Evolutionary conservation across 257 asterid species (phyloP), one percentile per base, ranked within the genome.

Genomic region (Leonotis leonurus): DNA sequence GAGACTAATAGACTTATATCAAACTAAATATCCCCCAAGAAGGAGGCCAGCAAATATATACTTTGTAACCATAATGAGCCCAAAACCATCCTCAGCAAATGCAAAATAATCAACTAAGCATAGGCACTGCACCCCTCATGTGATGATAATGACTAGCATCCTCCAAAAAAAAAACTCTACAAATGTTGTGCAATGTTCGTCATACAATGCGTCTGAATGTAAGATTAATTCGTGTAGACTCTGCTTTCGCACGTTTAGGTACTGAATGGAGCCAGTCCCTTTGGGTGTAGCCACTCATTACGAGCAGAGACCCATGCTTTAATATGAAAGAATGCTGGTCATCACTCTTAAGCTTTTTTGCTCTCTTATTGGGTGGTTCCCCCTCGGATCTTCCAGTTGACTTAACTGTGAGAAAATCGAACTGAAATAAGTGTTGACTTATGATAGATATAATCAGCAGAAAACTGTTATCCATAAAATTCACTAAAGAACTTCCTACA

Each of bases 201-300:
- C 75, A 78, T 43, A 83, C 48, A 56, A 90, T 65, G 41, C 69
- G 76, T 71, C 98, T 80, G 76, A 91, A 91, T 1, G 98, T 91
- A 69, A 91, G 97, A 73, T 91, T 91, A 56, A 91, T 88, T 32
- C 95, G 79, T 18, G 54, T 64, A 0, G 89, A 78, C 30, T 70
- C 84, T 0, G 95, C 97, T 77, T 89, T 91, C 8, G 48, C 83
- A 2, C 97, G 98, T 70, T 86, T 91, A 32, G 98, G 98, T 57
- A 91, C 95, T 1, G 98, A 86, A 66, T 91, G 98, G 41, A 89
- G 73, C 97, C 98, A 91, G 70, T 91, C 95, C 37, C 95, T 76
- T 71, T 91, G 98, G 11, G 93, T 84, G 71, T 81, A 76, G 69
- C 97, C 95, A 71, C 83, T 80, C 98, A 88, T 91, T 44, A 91